These are phyloP conservation scores for Penicillium subrubescens DNA, from an alignment of 495 filamentous ascomycete species.

Conservation along the genomic window DNA sequence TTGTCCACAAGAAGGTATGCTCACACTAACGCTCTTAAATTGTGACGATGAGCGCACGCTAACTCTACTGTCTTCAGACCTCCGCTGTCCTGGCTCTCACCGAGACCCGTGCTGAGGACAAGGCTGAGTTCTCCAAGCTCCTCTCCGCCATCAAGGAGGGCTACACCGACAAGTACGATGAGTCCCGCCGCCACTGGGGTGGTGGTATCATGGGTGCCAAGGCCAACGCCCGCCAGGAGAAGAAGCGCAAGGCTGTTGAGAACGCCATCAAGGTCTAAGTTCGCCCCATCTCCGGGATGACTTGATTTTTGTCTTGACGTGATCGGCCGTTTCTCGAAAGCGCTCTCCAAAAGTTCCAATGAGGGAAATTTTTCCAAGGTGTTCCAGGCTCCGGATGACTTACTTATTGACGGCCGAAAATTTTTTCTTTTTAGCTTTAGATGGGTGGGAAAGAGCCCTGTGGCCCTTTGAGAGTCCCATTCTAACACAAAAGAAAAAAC, in stretches of 20 bases:
- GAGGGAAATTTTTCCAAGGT: conserved; percentile 27
- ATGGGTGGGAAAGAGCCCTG: conserved; percentile 36
- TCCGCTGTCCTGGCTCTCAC: conserved; percentile 94
- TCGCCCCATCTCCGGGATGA: conserved; percentile 20
- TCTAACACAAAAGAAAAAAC: conserved; percentile 28
- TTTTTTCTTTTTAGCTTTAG: conserved; percentile 41
- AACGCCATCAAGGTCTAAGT: conserved; percentile 91
- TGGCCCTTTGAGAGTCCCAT: conserved; percentile 28
- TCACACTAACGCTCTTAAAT: not conserved
- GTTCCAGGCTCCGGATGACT: conserved; percentile 33
- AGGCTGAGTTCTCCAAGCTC: conserved; percentile 95
- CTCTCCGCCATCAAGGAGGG: conserved; percentile 96
- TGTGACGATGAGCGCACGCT: not conserved
- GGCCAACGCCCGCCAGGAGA: conserved; percentile 88
- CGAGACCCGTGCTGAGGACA: conserved; percentile 96
- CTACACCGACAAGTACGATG: conserved; percentile 94
- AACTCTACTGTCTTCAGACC: conserved; percentile 51
- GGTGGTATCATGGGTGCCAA: conserved; percentile 99
- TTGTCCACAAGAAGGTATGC: conserved; percentile 89
- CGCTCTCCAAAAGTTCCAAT: conserved; percentile 29
- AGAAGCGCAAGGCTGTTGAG: conserved; percentile 95
- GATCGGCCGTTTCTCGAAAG: conserved; percentile 24
- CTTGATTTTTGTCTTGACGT: conserved; percentile 29
- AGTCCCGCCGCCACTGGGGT: conserved; percentile 92
- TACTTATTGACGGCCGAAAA: conserved; percentile 36